Evolutionary conservation across 768 basidiomycete genomes (phyloP), one percentile per base, ranked within the genome.

Genomic region (Suillus bovinus): DNA sequence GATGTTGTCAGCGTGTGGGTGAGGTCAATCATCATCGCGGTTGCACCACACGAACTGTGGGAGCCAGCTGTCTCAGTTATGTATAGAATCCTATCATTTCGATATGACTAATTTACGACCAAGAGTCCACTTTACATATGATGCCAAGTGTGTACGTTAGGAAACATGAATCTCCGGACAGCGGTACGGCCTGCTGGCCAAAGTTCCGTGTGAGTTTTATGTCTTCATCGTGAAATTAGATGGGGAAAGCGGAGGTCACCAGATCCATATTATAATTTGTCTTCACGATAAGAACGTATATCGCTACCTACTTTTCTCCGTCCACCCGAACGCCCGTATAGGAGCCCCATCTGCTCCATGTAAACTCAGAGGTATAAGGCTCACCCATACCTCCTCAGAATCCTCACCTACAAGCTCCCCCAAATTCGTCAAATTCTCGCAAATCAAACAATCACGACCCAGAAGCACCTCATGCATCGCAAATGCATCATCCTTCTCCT

Each of bases 241-340:
- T 33, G 9, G 9, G 29, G 49, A 5, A 50, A 29, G 2, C 27
- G 27, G 24, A 49, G 16, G 16, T 38, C 54, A 55, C 36, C 5
- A 38, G 54, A 55, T 34, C 16, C 22, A 13, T 16, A 16, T 54
- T n/a, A n/a, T n/a, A n/a, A 34, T 34, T 22, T 33, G 33, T 33
- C 16, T 54, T 34, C 33, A 53, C n/a, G 34, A 31, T 10, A 52
- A 52, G 10, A n/a, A n/a, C 31, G 11, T 20, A 20, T 17, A 11
- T 31, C 50, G 6, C 31, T 52, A 52, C 31, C 29, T 20, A 17
- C 2, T 11, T 39, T 17, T 29, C 54, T 64, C 62, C 54, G 47
- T 70, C 83, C 82, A 86, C 9, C 85, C 90, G 63, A 85, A 85
- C 5, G 88, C 90, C 64, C 90, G 80, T n/a, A 89, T 77, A 1